phyloP scores from a whole-genome alignment of 2,329 filamentous ascomycete species.

The Penicillium nordicum region DNA sequence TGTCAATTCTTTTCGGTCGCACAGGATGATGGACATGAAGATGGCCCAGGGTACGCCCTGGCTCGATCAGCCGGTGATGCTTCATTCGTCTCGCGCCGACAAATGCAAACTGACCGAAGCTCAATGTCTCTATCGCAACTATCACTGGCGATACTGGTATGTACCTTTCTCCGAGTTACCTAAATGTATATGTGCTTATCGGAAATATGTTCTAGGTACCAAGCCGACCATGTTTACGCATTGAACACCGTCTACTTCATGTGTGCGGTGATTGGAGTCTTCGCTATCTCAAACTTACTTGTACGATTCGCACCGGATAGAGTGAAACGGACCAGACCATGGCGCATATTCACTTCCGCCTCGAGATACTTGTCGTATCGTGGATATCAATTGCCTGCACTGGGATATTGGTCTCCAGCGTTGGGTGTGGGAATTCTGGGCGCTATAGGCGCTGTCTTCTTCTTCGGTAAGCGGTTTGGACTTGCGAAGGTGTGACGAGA shows the following conservation, averaged over 20 bases:
- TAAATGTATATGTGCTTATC: neutral
- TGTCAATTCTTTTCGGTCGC: neutral
- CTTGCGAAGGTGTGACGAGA: neutral
- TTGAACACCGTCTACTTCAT: constrained; percentile 54
- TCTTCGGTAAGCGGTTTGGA: constrained; percentile 37
- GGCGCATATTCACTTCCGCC: constrained; percentile 36
- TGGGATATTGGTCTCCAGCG: constrained; percentile 46
- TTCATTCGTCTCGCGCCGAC: constrained; percentile 31
- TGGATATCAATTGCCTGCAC: constrained; percentile 31
- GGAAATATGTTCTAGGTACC: constrained; percentile 41
- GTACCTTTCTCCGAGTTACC: neutral
- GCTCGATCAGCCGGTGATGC: constrained; percentile 32
- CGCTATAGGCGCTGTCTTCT: constrained; percentile 45
- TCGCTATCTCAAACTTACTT: constrained; percentile 42
- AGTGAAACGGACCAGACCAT: constrained; percentile 25
- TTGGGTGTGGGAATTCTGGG: constrained; percentile 46
- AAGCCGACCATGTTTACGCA: constrained; percentile 54
- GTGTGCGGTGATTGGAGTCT: constrained; percentile 49
- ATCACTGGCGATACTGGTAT: constrained; percentile 34
- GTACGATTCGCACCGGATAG: constrained; percentile 29
- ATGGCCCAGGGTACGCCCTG: constrained; percentile 25
- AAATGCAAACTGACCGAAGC: constrained; percentile 29
- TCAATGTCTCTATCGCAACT: constrained; percentile 29
- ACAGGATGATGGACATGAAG: constrained; percentile 18
- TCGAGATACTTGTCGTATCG: constrained; percentile 45